Conservation (phyloP, 805 yeast species). For the Saccharomycopsis guyanensis region DNA sequence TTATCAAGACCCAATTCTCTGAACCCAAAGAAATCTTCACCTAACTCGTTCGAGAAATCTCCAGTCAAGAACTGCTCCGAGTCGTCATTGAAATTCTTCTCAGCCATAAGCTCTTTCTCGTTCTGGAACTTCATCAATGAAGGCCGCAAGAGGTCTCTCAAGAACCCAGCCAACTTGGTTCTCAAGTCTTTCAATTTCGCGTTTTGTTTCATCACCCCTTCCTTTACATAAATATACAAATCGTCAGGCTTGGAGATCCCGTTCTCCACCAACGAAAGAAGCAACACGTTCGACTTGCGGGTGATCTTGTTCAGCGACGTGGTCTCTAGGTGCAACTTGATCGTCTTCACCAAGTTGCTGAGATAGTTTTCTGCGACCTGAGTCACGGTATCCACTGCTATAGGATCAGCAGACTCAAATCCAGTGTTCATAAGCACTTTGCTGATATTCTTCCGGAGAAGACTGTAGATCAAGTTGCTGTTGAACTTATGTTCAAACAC, state of each 20-base stretch:
- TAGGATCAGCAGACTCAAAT: conserved; percentile 73
- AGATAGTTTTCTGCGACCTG: conserved; percentile 79
- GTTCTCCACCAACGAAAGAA: conserved; percentile 67
- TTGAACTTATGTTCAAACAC: conserved; percentile 47
- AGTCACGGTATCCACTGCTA: conserved; percentile 71
- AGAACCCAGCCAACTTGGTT: conserved; percentile 55
- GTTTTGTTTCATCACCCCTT: conserved; percentile 62
- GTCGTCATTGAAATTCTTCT: conserved; percentile 75
- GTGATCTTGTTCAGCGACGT: conserved; percentile 30
- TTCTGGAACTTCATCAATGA: conserved; percentile 30
- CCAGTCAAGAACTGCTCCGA: conserved; percentile 94
- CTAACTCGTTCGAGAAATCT: conserved; percentile 86
- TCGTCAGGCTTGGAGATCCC: conserved; percentile 79
- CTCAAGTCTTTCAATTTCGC: conserved; percentile 63
- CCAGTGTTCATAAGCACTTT: conserved; percentile 88
- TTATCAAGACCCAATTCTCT: conserved; percentile 87
- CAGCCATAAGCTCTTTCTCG: conserved; percentile 54
- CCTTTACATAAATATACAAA: conserved; percentile 64
- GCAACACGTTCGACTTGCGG: conserved; percentile 40
- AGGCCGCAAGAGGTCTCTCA: conserved; percentile 80
- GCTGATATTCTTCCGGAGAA: conserved; percentile 61
- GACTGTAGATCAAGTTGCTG: conserved; percentile 54
- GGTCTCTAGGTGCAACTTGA: conserved; percentile 67
- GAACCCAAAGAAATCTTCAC: conserved; percentile 98
- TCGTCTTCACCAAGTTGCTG: conserved; percentile 61